Percentiles rank a stretch among this genome's conserved stretches.
Conservation (phyloP, 768 basidiomycete species). For the Mycena epipterygia region DNA sequence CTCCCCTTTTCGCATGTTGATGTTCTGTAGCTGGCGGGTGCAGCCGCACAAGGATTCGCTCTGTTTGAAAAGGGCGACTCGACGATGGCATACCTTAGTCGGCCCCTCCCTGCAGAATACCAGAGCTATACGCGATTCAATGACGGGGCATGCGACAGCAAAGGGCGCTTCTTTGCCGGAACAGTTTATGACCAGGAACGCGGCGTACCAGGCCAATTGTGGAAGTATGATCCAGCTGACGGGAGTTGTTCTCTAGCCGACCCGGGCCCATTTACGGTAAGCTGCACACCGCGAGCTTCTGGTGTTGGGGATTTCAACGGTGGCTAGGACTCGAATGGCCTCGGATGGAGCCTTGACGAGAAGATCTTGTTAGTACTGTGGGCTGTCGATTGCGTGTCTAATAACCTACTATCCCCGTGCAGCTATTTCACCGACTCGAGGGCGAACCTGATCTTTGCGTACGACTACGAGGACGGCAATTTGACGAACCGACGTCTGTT, state of each 20-base stretch:
- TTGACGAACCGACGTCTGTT: slow-evolving; percentile 69
- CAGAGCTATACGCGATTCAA: slow-evolving; percentile 70
- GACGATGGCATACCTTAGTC: slow-evolving; percentile 61
- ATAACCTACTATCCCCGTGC: slow-evolving; percentile 20
- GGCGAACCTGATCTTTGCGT: slow-evolving; percentile 75
- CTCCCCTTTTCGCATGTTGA: slow-evolving; percentile 21
- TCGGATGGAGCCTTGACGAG: slow-evolving; percentile 75
- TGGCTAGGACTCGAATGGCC: slow-evolving; percentile 69
- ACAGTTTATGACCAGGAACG: slow-evolving; percentile 66
- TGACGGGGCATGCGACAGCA: slow-evolving; percentile 76
- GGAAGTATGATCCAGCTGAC: slow-evolving; percentile 67
- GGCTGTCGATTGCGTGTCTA: slow-evolving; percentile 13
- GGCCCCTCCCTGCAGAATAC: slow-evolving; percentile 63
- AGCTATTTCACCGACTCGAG: slow-evolving; percentile 82
- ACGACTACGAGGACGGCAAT: slow-evolving; percentile 73
- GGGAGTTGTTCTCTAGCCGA: slow-evolving; percentile 66
- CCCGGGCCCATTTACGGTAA: slow-evolving; percentile 75
- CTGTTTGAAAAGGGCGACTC: slow-evolving; percentile 57
- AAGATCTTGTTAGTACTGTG: slow-evolving; percentile 64
- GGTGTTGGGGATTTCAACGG: slow-evolving; percentile 28
- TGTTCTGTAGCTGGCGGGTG: slow-evolving; percentile 65
- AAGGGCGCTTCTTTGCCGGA: slow-evolving; percentile 78
- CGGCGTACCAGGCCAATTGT: slow-evolving; percentile 68
- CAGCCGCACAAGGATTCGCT: slow-evolving; percentile 70
- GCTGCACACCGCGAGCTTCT: slow-evolving; percentile 40